Evolutionary conservation across 2,329 filamentous ascomycete species (phyloP).

Genomic region (Penicillium sp.): DNA sequence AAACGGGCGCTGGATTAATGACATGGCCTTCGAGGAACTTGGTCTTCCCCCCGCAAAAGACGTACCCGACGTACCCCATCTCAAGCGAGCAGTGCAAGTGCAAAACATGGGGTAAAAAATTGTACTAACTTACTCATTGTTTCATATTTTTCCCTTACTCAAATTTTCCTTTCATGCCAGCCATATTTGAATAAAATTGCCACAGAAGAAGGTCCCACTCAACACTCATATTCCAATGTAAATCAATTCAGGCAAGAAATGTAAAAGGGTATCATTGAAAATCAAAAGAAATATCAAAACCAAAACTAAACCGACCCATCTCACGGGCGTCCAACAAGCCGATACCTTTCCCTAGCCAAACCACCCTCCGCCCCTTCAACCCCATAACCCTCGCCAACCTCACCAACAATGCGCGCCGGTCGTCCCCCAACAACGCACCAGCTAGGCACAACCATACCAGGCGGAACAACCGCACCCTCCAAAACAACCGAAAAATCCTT

Average conservation of each 20-base stretch:
- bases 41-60: slow-evolving; percentile 57
- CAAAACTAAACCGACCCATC: neutral
- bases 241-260: neutral
- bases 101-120: slow-evolving; percentile 24
- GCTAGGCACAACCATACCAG: slow-evolving; percentile 88
- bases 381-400: slow-evolving; percentile 59
- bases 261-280: slow-evolving; percentile 21
- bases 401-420: slow-evolving; percentile 77
- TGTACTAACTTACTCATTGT: neutral
- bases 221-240: neutral
- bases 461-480: slow-evolving; percentile 78
- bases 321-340: slow-evolving; percentile 36
- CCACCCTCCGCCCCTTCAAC: slow-evolving; percentile 47
- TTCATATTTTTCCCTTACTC: too few species aligned
- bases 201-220: neutral
- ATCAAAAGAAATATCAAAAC: slow-evolving; percentile 4
- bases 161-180: neutral
- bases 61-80: slow-evolving; percentile 64
- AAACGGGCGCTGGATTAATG: slow-evolving; percentile 68
- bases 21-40: slow-evolving; percentile 68
- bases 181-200: neutral
- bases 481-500: slow-evolving; percentile 91
- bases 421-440: slow-evolving; percentile 87
- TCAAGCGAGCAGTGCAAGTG: slow-evolving; percentile 44
- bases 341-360: slow-evolving; percentile 44